phyloP scores from a whole-genome alignment of 495 filamentous ascomycete species.

The Lepraria neglecta region DNA sequence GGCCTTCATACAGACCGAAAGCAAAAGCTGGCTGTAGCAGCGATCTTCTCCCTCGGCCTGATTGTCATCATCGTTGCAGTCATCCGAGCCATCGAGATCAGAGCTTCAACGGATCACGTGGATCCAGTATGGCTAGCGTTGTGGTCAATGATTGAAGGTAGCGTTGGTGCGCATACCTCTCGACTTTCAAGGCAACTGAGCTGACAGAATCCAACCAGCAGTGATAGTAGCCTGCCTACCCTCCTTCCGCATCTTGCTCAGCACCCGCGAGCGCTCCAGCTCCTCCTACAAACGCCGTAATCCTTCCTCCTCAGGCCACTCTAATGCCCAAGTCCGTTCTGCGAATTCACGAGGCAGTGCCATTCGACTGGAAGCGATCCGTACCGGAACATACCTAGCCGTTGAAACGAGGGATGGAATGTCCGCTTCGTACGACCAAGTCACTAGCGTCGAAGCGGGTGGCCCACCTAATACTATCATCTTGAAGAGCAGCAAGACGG shows the following conservation, averaged over 20 bases:
- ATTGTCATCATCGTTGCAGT: slow-evolving; percentile 47
- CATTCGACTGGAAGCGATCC: slow-evolving; percentile 13
- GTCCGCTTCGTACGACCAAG: background rate
- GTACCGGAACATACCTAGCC: slow-evolving; percentile 9
- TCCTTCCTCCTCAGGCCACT: slow-evolving; percentile 15
- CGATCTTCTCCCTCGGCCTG: slow-evolving; percentile 45
- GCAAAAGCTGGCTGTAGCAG: slow-evolving; percentile 44
- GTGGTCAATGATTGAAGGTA: slow-evolving; percentile 26
- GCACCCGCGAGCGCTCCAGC: slow-evolving; percentile 7
- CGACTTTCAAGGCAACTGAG: background rate
- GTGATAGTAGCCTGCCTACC: slow-evolving; percentile 23
- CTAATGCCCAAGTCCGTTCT: slow-evolving; percentile 7
- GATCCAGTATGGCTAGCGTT: slow-evolving; percentile 26
- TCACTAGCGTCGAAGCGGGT: background rate
- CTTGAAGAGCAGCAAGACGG: slow-evolving; percentile 4
- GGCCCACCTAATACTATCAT: slow-evolving; percentile 12
- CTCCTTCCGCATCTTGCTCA: slow-evolving; percentile 19
- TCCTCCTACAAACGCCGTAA: slow-evolving; percentile 16
- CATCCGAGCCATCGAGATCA: slow-evolving; percentile 40
- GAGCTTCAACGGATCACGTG: slow-evolving; percentile 20
- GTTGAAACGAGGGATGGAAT: background rate
- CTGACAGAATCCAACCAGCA: background rate
- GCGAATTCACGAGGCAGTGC: background rate
- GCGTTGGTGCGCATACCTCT: slow-evolving; percentile 14
- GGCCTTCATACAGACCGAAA: slow-evolving; percentile 36